Evolutionary conservation across 176 grass and related monocot species (phyloP).

Genomic region (Rhipidocladum racemiflorum): DNA sequence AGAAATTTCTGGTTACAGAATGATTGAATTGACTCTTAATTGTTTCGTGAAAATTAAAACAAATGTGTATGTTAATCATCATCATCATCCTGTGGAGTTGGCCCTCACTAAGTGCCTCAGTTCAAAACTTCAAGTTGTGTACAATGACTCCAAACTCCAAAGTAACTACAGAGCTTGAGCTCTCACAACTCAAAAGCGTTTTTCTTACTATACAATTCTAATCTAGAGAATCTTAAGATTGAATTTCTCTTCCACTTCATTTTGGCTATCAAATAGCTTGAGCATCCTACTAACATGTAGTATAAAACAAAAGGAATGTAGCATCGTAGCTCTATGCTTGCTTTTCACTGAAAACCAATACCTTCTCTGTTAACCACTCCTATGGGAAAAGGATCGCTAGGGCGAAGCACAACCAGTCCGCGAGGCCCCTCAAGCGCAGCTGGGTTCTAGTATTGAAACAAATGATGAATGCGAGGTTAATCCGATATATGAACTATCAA

Average conservation of each 20-base stretch:
- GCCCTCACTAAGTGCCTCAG: background rate
- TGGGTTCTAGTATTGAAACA: slow-evolving; percentile 55
- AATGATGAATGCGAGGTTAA: background rate
- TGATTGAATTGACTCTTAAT: background rate
- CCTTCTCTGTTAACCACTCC: slow-evolving; percentile 76
- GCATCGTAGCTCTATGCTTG: background rate
- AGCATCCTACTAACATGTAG: background rate
- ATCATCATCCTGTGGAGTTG: background rate
- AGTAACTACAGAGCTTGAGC: background rate
- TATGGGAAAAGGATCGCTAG: slow-evolving; percentile 55
- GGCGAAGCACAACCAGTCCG: slow-evolving; percentile 51
- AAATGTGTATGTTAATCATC: background rate
- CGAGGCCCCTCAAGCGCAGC: slow-evolving; percentile 55
- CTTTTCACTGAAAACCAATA: slow-evolving; percentile 21
- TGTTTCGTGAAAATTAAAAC: background rate
- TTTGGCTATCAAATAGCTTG: background rate
- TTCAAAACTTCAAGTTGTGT: background rate
- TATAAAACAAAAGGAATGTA: background rate
- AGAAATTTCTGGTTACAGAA: background rate
- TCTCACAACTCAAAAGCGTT: background rate
- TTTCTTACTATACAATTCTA: slow-evolving; percentile 4
- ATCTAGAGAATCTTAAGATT: background rate
- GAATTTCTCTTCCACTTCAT: background rate
- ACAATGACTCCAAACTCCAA: background rate
- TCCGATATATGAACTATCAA: background rate